Base-by-base conservation (phyloP, 2,329 filamentous ascomycete species). In the Xylaria sp. region DNA sequence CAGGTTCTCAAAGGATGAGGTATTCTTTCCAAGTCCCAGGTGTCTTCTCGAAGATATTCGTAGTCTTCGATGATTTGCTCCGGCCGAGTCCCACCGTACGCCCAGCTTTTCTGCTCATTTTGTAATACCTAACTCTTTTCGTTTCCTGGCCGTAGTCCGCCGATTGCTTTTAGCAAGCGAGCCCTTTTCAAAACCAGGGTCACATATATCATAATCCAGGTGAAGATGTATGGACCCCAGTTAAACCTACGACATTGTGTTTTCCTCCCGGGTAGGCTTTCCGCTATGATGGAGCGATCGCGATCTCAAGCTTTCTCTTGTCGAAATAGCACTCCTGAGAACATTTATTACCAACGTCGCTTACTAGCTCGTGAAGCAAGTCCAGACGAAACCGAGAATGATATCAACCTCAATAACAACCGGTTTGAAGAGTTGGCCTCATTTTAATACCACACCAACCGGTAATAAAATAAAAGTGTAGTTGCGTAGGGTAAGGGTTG, bases 221-320 rank as follows among this genome's bases (percentile, higher is more conserved):
- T 81, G 81, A 70, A 4, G 4, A 2, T 2, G 4, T 79, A 83
- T 0, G 80, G 79, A n/a, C n/a, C 4, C 72, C 78, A 82, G 79
- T 42, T 57, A n/a, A 67, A 39, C 21, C 11, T 34, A 67, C 58
- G 0, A 61, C 65, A 48, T 82, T 79, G 3, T 75, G 65, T 30
- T 71, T 75, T 8, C 78, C 80, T 4, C 76, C 78, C 0, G 81
- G 80, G 54, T 82, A 82, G 1, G 78, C 81, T 65, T 80, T 81
- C 30, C 78, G 76, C 68, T 80, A 82, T 0, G 82, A 82, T 0
- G 82, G 72, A 0, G 70, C 55, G 39, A 82, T 81, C 11, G 60
- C 54, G 7, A 39, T 39, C 60, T 60, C 61, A 8, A 67, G 36
- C 8, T 56, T 64, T 50, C 65, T 42, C 36, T 67, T 63, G 27